Base-by-base conservation (phyloP, 495 filamentous ascomycete species). In the Talaromyces ruber region DNA sequence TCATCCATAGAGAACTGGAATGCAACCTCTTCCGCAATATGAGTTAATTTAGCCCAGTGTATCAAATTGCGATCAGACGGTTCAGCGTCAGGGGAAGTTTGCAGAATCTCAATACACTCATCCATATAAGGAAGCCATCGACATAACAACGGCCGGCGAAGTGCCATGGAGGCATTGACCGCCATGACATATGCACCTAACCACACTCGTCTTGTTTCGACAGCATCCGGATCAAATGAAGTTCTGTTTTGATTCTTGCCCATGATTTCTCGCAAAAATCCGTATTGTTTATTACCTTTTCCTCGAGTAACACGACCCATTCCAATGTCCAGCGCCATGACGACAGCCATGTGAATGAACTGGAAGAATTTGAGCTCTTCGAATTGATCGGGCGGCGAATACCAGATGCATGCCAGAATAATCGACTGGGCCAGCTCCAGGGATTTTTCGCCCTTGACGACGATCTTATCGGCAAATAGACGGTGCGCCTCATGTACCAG, bases 311-410 rank as follows among this genome's bases (percentile, higher is more conserved):
- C 71, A 57, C 80, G 82, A 7, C 90, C 87, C 30, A 98, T 81
- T 0, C 92, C 93, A 45, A 97, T 81, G 68, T 98, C 94, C 66
- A 97, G 86, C 12, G 86, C 90, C 84, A 97, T 88, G 39, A 89
- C 78, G 32, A 90, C 88, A 6, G 92, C 88, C 50, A 90, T 82
- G 66, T 92, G 87, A 29, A 90, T 84, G 47, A 91, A 80, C 73
- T 90, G 88, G 72, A 92, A 92, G 70, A 91, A 92, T 66, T 91
- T 91, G 65, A 91, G 79, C 71, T 92, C 86, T 64, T 92, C 88
- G 54, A 84, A 88, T 58, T 84, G 76, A 63, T 89, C 83, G 0
- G 89, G 89, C 28, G 89, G 86, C 64, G 82, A 87, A 68, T 92
- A 92, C 88, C 88, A 92, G 25, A 87, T 76, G 21, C 82, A 81